Base-by-base conservation (phyloP, 331 rosid species). In the Pyrus hybrid region DNA sequence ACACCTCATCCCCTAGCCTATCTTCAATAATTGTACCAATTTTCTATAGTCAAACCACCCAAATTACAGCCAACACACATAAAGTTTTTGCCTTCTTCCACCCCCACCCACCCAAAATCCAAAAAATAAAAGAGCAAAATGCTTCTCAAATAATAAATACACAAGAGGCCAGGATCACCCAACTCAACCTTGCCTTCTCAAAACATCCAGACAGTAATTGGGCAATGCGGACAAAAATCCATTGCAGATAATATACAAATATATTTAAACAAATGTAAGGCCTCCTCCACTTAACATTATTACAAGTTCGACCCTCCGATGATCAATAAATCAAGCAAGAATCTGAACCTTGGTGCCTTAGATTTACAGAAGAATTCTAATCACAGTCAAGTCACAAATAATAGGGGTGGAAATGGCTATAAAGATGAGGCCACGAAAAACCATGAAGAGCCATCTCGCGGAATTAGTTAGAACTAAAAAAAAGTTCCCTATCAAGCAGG, bases 341-440 rank as follows among this genome's bases (percentile, higher is more conserved):
- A 61, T 61, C 16, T 25, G 66, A 61, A 61, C 20, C 18, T 61
- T 61, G 64, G 9, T 10, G 13, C 35, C 66, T 25, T 61, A 61
- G 2, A 5, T 30, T 62, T 62, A 5, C 22, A 70, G 11, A 70
- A 70, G 61, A n/a, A 20, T 23, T 30, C 45, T 47, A 14, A 32
- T 13, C 33, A 32, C 30, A 71, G 21, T 13, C 32, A 29, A 17
- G 41, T n/a, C 37, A n/a, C 7, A 56, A 71, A 71, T 87, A 84
- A 74, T 88, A 87, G 69, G 53, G 62, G 13, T 47, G 63, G 26
- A 43, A 43, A 73, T 41, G 35, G 62, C 21, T 22, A 14, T 37
- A 6, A 14, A 56, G 43, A 37, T 23, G 62, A 57, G 47, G 20
- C 43, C 43, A 43, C 6, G 7, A 65, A 70, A 70, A 54, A 54